Conservation (phyloP, 257 asterid genomes). For the Solanum infundibuliforme region DNA sequence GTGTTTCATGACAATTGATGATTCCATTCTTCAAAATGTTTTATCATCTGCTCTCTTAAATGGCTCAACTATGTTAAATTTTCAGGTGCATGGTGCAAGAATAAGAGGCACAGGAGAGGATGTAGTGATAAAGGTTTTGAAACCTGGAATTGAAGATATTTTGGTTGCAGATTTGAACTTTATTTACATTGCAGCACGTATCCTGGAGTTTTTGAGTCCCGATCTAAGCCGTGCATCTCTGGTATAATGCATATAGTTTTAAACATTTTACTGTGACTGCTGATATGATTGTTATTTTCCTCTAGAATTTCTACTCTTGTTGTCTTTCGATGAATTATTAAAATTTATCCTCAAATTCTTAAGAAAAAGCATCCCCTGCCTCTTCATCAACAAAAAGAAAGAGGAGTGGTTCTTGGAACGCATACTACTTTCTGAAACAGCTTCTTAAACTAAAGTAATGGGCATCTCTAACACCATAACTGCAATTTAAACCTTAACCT, state of each 20-base stretch:
- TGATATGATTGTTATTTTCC: not conserved
- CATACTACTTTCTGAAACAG: not conserved
- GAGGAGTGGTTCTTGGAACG: not conserved
- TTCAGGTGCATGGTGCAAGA: slow-evolving; percentile 95
- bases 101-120: slow-evolving; percentile 71
- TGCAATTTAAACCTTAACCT: not conserved
- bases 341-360: not conserved
- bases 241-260: slow-evolving; percentile 31
- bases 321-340: not conserved
- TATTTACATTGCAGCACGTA: slow-evolving; percentile 78
- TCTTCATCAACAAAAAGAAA: not conserved
- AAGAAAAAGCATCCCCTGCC: not conserved
- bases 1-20: not conserved
- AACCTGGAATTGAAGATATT: slow-evolving; percentile 89
- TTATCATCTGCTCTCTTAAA: not conserved
- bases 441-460: not conserved
- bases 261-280: not conserved
- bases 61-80: slow-evolving; percentile 11
- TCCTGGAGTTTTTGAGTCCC: slow-evolving; percentile 93
- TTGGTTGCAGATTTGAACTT: slow-evolving; percentile 92
- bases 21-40: not conserved
- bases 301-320: not conserved
- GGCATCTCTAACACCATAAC: not conserved
- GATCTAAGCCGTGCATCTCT: slow-evolving; percentile 90
- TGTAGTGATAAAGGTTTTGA: slow-evolving; percentile 92